Evolutionary conservation across 371 early-diverging fungal genomes (phyloP), one percentile per base, ranked within the genome.

Genomic region (Mortierella sp.): DNA sequence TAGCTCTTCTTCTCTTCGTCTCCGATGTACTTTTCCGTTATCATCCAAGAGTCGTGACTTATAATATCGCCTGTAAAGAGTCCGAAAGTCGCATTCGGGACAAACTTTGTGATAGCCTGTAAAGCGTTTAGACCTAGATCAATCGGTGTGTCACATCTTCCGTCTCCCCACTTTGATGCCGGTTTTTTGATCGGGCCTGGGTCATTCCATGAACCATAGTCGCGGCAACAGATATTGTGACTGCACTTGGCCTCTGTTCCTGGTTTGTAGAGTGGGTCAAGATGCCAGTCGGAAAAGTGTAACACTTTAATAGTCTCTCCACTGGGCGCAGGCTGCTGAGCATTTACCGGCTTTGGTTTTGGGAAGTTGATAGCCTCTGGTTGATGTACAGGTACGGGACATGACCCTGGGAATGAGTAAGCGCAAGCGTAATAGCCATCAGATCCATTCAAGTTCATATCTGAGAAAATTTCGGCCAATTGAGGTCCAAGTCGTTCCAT

Each of bases 51-150:
- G 61, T 89, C 89, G 36, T 91, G 91, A 6, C 89, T 88, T 5
- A 87, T 89, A 41, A 91, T 78, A 64, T 91, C 91, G 7, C 91
- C 91, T 6, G 91, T 91, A 58, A 91, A 76, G 8, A 91, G 74
- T 36, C 85, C 89, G 81, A 91, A 91, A 22, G 55, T 72, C 50
- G 76, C 82, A 41, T 72, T 68, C 24, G 65, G 66, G 4, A 81
- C 76, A 69, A 81, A 72, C 58, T 57, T 55, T 32, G 53, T 71
- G 22, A 81, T 81, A n/a, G 76, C 69, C 43, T 81, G 62, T 57
- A 81, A 38, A 7, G 82, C 76, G 22, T 72, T 81, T 48, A 81
- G n/a, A 0, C 82, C 82, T 7, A 81, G 33, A 8, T 65, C 82
- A 52, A 81, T 81, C 0, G 82, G 82, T 2, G 82, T 81, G 64